Evolutionary conservation across 768 basidiomycete species (phyloP), one percentile per base, ranked within the genome.

Genomic region (Pholiota molesta): DNA sequence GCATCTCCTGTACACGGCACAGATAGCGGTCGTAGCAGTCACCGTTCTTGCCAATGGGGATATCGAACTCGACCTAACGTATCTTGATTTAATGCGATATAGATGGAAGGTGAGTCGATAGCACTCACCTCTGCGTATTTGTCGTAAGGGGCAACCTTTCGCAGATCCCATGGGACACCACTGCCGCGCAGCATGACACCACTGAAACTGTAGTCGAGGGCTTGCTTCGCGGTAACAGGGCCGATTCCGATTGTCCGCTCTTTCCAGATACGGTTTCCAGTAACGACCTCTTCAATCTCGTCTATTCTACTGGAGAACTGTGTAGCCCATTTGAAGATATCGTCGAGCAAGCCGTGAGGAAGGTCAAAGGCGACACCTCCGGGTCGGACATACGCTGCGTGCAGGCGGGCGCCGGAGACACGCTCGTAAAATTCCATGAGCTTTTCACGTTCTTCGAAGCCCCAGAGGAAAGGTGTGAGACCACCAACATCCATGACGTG

Each of bases 361-460:
- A 99, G 82, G 72, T 99, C 97, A 72, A 95, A 99, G 1, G 97
- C 97, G 52, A 99, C 97, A 69, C 97, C 97, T 63, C 97, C 97
- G 1, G 97, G 97, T 63, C 97, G 91, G 52, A 98, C 91, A 74
- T 98, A 99, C n/a, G 97, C 97, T 5, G 95, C 89, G 71, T 99
- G 97, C 70, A 99, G 84, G 59, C 97, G 95, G 5, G 97, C 97
- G 66, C 97, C 97, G 9, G 96, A 98, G 42, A 99, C 97, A 60
- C 97, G 95, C 78, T 99, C 97, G 75, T 99, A 99, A 78, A 99
- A 99, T 73, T 99, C 97, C 97, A 99, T 99, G 65, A 99, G 87
- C 82, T 99, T 99, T 80, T 99, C 97, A 59, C 97, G 94, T 77
- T 99, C 97, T 77, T 99, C 97, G 83, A 99, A 99, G 69, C 97